Evolutionary conservation across 441 rosid species (phyloP).

Genomic region (Croton setiger): DNA sequence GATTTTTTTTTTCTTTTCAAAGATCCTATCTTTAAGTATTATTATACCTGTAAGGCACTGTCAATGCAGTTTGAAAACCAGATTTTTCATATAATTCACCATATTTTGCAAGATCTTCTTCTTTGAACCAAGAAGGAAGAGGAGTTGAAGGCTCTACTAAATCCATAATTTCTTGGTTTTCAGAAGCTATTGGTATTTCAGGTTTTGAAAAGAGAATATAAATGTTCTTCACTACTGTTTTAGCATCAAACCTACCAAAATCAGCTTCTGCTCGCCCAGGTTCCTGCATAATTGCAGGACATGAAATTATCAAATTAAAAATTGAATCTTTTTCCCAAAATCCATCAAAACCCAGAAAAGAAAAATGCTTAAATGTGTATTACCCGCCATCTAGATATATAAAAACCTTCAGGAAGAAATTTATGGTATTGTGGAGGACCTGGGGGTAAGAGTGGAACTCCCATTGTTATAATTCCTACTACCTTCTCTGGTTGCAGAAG

Average conservation of each 20-base stretch:
- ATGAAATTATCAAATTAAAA: not conserved
- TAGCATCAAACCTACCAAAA: constrained; percentile 51
- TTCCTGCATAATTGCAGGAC: constrained; percentile 21
- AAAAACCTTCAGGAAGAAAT: constrained; percentile 49
- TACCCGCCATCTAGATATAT: constrained; percentile 47
- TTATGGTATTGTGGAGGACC: constrained; percentile 8
- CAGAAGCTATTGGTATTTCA: constrained; percentile 48
- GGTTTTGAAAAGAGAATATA: constrained; percentile 47
- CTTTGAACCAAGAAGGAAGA: constrained; percentile 27
- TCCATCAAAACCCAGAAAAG: not conserved
- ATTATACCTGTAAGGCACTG: constrained; percentile 56
- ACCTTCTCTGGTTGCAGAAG: constrained; percentile 41
- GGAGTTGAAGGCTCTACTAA: not conserved
- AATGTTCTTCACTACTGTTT: constrained; percentile 45
- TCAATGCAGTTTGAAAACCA: constrained; percentile 49
- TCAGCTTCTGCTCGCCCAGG: constrained; percentile 64
- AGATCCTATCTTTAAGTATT: no score
- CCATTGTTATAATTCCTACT: constrained; percentile 38
- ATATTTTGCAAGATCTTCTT: constrained; percentile 31
- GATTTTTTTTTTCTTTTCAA: no score
- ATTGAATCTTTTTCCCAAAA: no score
- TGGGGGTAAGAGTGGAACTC: constrained; percentile 39
- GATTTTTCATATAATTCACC: constrained; percentile 48
- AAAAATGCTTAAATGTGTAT: not conserved
- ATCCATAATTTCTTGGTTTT: constrained; percentile 59